These are phyloP conservation scores for Pythium oligandrum DNA, from an alignment of 352 stramenopile species.

Conservation along the genomic window DNA sequence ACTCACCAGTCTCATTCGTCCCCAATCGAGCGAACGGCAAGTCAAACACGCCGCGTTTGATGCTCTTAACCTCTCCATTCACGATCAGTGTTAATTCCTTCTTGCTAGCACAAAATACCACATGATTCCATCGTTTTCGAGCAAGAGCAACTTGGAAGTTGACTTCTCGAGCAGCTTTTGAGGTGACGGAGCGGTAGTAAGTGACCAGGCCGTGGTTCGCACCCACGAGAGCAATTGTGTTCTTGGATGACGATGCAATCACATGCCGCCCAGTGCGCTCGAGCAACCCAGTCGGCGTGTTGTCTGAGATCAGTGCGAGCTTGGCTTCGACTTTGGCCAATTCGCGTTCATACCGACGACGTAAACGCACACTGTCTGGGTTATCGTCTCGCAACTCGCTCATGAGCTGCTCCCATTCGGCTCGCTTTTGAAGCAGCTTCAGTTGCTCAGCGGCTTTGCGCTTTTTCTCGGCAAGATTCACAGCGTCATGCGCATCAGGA, in stretches of 20 bases:
- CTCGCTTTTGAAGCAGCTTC: conserved; percentile 58
- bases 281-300: conserved; percentile 41
- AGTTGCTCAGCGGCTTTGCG: conserved; percentile 41
- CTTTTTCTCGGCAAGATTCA: conserved; percentile 19
- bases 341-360: conserved; percentile 48
- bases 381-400: conserved; percentile 17
- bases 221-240: conserved; percentile 45
- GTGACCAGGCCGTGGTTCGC: conserved; percentile 26
- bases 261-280: conserved; percentile 52
- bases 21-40: conserved; percentile 49
- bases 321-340: conserved; percentile 56
- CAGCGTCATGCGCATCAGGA: not conserved
- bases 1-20: conserved; percentile 27
- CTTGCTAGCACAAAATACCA: conserved; percentile 43
- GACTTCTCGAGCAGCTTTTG: conserved; percentile 33
- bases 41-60: conserved; percentile 48
- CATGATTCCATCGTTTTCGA: conserved; percentile 53
- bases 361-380: conserved; percentile 26
- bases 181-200: conserved; percentile 28
- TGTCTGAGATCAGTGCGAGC: conserved; percentile 41
- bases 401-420: conserved; percentile 29
- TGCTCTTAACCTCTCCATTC: conserved; percentile 31
- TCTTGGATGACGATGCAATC: conserved; percentile 46
- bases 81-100: conserved; percentile 50
- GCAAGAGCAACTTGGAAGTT: conserved; percentile 38